phyloP scores from a whole-genome alignment of 1,139 yeast genomes.

The Hansenula lynferdii region DNA sequence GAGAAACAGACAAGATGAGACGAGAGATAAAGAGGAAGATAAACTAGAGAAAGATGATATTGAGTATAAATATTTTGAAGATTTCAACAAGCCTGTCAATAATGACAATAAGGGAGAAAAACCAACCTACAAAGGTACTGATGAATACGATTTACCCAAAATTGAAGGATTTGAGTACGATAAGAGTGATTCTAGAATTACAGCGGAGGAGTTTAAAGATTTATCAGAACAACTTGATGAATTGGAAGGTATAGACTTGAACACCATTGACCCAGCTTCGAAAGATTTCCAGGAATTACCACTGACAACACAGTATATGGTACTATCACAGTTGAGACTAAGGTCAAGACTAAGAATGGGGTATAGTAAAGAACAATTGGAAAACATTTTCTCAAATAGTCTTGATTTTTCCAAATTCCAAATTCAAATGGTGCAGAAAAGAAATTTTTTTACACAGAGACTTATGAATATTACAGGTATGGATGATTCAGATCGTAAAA shows the following conservation, averaged over 20 bases:
- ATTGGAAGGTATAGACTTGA: conserved; percentile 66
- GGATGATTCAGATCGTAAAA: conserved; percentile 51
- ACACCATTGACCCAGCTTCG: conserved; percentile 66
- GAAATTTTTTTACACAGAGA: conserved; percentile 86
- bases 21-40: conserved; percentile 7
- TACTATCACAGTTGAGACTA: conserved; percentile 74
- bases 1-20: conserved; percentile 5
- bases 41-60: no score
- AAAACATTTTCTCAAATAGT: conserved; percentile 72
- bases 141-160: conserved; percentile 84
- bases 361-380: conserved; percentile 79
- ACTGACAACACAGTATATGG: conserved; percentile 80
- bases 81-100: conserved; percentile 31
- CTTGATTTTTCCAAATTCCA: conserved; percentile 93
- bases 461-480: conserved; percentile 82
- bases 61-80: conserved; percentile 33
- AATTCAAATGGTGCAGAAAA: conserved; percentile 84
- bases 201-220: conserved; percentile 61
- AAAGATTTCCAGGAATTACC: conserved; percentile 64
- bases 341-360: conserved; percentile 95
- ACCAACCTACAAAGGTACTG: conserved; percentile 38
- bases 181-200: conserved; percentile 63
- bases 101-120: neutral
- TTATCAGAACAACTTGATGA: conserved; percentile 60
- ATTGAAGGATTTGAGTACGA: conserved; percentile 42